Conservation (phyloP, 2,329 filamentous ascomycete species). For the Colletotrichum sp. region DNA sequence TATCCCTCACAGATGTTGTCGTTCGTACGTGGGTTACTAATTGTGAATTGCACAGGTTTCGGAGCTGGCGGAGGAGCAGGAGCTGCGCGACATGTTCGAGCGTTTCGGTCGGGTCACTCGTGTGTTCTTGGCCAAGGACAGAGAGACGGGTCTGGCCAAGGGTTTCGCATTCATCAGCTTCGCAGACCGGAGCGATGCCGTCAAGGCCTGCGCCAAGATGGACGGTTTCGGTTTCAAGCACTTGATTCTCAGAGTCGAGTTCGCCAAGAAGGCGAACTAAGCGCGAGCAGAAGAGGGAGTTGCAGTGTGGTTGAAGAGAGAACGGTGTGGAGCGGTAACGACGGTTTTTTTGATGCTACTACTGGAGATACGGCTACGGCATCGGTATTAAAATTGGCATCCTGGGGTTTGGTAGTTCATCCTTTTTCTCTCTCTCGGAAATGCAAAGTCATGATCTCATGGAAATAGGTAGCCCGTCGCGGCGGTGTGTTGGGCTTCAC, state of each 20-base stretch:
- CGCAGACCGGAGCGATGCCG: conserved; percentile 86
- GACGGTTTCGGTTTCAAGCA: conserved; percentile 93
- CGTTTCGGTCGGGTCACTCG: conserved; percentile 95
- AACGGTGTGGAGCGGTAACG: background rate
- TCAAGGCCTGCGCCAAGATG: conserved; percentile 95
- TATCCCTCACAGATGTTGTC: background rate
- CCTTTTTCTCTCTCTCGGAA: conserved; percentile 11
- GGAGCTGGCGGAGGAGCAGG: conserved; percentile 95
- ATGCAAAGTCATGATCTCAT: conserved; percentile 17
- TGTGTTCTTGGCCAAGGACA: conserved; percentile 97
- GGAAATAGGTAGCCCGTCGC: background rate
- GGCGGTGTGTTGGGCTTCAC: background rate
- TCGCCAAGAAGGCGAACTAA: conserved; percentile 74
- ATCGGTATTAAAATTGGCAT: conserved; percentile 20
- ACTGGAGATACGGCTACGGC: conserved; percentile 20
- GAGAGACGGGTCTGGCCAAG: conserved; percentile 95
- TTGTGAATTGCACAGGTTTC: conserved; percentile 68
- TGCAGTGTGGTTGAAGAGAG: background rate
- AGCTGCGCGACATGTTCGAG: conserved; percentile 97
- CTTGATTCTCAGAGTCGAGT: conserved; percentile 85
- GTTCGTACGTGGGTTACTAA: background rate
- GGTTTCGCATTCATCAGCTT: conserved; percentile 99
- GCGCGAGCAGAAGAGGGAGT: background rate
- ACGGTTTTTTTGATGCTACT: conserved; percentile 16
- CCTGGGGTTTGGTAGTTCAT: conserved; percentile 17